Percentiles rank a stretch among this genome's conserved stretches.
Conservation (phyloP, 1,284 basidiomycete genomes). For the Boletus sp. region DNA sequence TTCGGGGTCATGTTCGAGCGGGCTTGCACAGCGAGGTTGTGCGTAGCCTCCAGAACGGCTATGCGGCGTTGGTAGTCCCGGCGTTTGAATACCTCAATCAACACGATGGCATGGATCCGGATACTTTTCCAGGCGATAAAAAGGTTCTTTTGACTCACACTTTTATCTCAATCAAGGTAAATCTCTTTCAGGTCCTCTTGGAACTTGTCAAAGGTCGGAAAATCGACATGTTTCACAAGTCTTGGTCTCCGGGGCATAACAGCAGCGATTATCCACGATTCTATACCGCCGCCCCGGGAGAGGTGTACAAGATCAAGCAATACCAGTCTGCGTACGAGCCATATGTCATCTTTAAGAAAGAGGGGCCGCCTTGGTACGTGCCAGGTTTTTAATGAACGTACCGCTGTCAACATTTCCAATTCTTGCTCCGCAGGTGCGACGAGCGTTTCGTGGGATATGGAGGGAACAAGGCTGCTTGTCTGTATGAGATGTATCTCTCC, state of each 20-base stretch:
- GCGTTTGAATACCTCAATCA: slow-evolving; percentile 73
- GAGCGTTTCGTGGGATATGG: slow-evolving; percentile 88
- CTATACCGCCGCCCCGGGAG: slow-evolving; percentile 57
- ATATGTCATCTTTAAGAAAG: slow-evolving; percentile 75
- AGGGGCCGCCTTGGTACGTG: slow-evolving; percentile 66
- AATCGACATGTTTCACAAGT: slow-evolving; percentile 71
- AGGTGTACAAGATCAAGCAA: slow-evolving; percentile 66
- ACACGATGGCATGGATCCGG: slow-evolving; percentile 54
- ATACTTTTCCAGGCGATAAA: slow-evolving; percentile 64
- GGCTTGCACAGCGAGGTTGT: slow-evolving; percentile 29
- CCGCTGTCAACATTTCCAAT: neutral
- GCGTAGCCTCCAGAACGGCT: slow-evolving; percentile 44
- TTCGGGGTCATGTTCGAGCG: slow-evolving; percentile 49
- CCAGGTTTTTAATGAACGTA: neutral
- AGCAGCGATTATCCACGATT: slow-evolving; percentile 73
- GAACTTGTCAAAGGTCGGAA: slow-evolving; percentile 49
- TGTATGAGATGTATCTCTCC: slow-evolving; percentile 62
- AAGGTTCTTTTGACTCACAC: slow-evolving; percentile 35
- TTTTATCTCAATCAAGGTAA: neutral
- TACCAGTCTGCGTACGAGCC: slow-evolving; percentile 84
- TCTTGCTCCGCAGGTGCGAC: slow-evolving; percentile 56
- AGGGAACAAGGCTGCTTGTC: slow-evolving; percentile 63
- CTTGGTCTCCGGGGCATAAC: slow-evolving; percentile 76
- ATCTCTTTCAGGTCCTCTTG: slow-evolving; percentile 45
- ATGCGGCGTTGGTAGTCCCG: slow-evolving; percentile 69